A percentile compares a stretch with the other conserved stretches of the same genome.
phyloP scores from a whole-genome alignment of 371 early-diverging fungal species.

The Actinomortierella ambigua region DNA sequence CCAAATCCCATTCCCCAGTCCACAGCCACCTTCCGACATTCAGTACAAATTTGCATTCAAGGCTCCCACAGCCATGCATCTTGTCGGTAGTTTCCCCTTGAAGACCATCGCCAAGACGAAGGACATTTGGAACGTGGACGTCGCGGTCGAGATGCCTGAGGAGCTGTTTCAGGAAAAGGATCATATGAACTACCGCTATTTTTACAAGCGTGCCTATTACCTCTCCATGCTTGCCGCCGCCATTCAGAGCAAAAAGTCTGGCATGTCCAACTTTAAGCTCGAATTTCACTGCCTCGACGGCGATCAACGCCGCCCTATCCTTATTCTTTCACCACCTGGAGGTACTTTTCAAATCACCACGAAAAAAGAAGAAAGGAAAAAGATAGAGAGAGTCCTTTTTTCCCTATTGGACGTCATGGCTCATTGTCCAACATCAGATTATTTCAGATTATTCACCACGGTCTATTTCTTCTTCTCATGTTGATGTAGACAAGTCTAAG shows the following conservation, averaged over 20 bases:
- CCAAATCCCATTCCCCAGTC: slow-evolving; percentile 76
- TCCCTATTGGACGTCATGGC: background rate
- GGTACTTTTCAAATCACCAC: slow-evolving; percentile 33
- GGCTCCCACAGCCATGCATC: slow-evolving; percentile 75
- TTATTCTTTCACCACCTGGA: slow-evolving; percentile 65
- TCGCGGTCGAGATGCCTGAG: slow-evolving; percentile 93
- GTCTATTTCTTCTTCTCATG: background rate
- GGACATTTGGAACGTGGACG: slow-evolving; percentile 79
- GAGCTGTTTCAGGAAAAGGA: slow-evolving; percentile 91
- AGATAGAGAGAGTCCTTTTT: slow-evolving; percentile 8
- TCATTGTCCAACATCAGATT: background rate
- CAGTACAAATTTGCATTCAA: slow-evolving; percentile 78
- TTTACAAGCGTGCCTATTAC: slow-evolving; percentile 94
- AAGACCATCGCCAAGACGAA: slow-evolving; percentile 72
- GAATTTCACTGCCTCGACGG: slow-evolving; percentile 69
- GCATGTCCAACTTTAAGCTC: slow-evolving; percentile 54
- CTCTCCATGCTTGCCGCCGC: slow-evolving; percentile 69
- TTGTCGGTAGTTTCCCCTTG: slow-evolving; percentile 91
- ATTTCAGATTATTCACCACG: no score
- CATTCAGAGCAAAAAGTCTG: slow-evolving; percentile 57
- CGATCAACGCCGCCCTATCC: slow-evolving; percentile 79
- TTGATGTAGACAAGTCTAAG: slow-evolving; percentile 55
- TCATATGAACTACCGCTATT: slow-evolving; percentile 91
- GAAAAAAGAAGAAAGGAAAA: slow-evolving; percentile 14
- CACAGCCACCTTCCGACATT: slow-evolving; percentile 69